phyloP scores from a whole-genome alignment of 2,329 filamentous ascomycete species.

The Aspergillus caelatus region DNA sequence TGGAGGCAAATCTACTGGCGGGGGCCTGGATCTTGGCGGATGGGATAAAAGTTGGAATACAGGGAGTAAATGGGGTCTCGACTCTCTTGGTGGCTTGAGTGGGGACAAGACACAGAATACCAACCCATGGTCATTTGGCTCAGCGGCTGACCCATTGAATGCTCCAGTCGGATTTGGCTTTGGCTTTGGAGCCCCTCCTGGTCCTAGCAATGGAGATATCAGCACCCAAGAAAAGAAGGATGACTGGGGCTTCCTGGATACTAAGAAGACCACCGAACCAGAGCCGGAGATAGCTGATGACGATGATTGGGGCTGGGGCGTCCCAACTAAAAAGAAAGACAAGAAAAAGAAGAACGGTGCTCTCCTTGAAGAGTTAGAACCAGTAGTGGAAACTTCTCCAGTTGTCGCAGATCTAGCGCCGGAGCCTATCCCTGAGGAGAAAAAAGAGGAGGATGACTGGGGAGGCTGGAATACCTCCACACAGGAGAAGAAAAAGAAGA shows the following conservation, averaged over 20 bases:
- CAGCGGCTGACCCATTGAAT: slow-evolving; percentile 43
- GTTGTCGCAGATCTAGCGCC: slow-evolving; percentile 21
- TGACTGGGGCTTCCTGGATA: slow-evolving; percentile 39
- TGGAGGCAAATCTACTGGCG: slow-evolving; percentile 42
- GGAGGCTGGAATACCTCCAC: slow-evolving; percentile 27
- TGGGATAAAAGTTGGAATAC: slow-evolving; percentile 66
- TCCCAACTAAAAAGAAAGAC: slow-evolving; percentile 32
- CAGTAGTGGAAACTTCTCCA: slow-evolving; percentile 17
- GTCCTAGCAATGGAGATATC: slow-evolving; percentile 36
- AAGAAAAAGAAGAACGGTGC: slow-evolving; percentile 35
- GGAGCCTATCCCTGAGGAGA: slow-evolving; percentile 24
- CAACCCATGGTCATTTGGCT: slow-evolving; percentile 45
- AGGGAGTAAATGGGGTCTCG: slow-evolving; percentile 52
- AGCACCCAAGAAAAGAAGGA: slow-evolving; percentile 44
- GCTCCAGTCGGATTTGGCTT: slow-evolving; percentile 45
- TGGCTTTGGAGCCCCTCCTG: slow-evolving; percentile 40
- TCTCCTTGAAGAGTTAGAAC: slow-evolving; percentile 23
- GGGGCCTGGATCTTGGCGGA: slow-evolving; percentile 52
- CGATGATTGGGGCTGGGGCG: slow-evolving; percentile 33
- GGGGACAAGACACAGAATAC: slow-evolving; percentile 36
- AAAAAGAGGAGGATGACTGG: slow-evolving; percentile 32
- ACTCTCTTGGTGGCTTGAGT: slow-evolving; percentile 36
- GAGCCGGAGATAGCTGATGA: slow-evolving; percentile 25
- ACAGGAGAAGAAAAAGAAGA: slow-evolving; percentile 37
- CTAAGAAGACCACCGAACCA: slow-evolving; percentile 43